Evolutionary conservation across 116 monocot genomes (phyloP), one percentile per base, ranked within the genome.

Genomic region (Zostera marina): DNA sequence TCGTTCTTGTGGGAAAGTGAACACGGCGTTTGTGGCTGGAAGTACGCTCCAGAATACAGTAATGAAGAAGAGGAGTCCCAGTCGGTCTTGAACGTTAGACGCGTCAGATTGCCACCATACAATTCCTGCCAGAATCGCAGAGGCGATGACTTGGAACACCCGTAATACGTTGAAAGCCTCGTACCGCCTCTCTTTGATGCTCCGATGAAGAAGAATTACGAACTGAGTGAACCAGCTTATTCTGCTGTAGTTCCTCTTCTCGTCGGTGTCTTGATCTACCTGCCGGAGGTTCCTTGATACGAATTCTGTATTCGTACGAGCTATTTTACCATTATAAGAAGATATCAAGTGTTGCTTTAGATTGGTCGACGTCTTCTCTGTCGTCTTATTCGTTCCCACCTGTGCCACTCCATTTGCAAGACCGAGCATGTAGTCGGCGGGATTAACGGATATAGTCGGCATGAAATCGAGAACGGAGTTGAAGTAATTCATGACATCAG

Each of bases 21-120:
- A 96, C 8, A 86, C 90, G 0, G 86, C 75, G 23, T 86, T 90
- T 76, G 89, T 80, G 42, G 90, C 85, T 15, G 96, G 83, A 38
- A 90, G 76, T 21, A 98, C 90, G 0, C 96, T 90, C 96, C 89
- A 98, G 74, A 90, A 90, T 61, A 98, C 83, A 59, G 96, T 69
- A 65, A 86, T 59, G 86, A 98, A 98, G 80, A 98, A 98, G 74
- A 98, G 90, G 20, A 98, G 83, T 5, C 96, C 96, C 8, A 86
- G 72, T 2, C 90, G 79, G 61, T 98, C 96, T 11, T 54, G 78
- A 7, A 80, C 72, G 9, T 89, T 43, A 13, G 40, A 58, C 23
- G 76, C 65, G 72, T 52, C 71, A 1, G 89, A 90, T 47, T 72
- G 90, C 80, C 80, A 89, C 96, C 96, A 98, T 80, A 98, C 80